Evolutionary conservation across 768 basidiomycete species (phyloP).

Genomic region (Galerina marginata): DNA sequence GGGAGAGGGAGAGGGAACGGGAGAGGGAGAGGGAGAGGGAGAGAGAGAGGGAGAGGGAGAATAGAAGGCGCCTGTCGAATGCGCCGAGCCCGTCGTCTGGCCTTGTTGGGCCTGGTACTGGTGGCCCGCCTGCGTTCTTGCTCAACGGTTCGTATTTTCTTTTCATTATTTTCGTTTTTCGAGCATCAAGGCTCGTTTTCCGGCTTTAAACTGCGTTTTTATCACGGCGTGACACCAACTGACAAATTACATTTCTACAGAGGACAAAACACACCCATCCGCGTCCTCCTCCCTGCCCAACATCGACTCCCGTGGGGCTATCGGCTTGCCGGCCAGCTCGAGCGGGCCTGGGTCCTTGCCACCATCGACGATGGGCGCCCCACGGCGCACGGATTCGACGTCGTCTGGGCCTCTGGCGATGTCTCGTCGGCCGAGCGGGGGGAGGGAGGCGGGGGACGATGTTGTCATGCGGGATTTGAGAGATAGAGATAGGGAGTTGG

Average conservation of each 20-base stretch:
- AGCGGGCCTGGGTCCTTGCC: background rate
- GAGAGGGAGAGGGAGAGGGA: conserved; percentile 3
- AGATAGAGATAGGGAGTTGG: conserved; percentile 7
- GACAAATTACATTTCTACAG: background rate
- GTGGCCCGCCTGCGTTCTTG: conserved; percentile 18
- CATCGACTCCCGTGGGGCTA: conserved; percentile 9
- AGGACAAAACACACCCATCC: conserved; percentile 4
- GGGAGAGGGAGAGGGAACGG: background rate
- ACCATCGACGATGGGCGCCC: background rate
- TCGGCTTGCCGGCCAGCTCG: conserved; percentile 3
- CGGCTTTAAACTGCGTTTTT: background rate
- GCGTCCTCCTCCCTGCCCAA: background rate
- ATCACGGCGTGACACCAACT: background rate
- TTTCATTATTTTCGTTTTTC: background rate
- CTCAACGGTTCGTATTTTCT: conserved; percentile 13
- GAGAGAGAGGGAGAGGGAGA: conserved; percentile 11
- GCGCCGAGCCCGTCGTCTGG: conserved; percentile 6
- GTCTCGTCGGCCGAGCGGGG: conserved; percentile 11
- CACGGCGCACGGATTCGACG: conserved; percentile 11
- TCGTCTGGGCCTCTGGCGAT: background rate
- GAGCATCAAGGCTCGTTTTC: background rate
- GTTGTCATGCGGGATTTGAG: conserved; percentile 7
- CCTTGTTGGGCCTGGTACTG: conserved; percentile 24
- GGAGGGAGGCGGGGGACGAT: conserved; percentile 1
- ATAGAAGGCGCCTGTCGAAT: conserved; percentile 10